These are phyloP conservation scores for Cruciata laevipes DNA, from an alignment of 257 asterid genomes.

Conservation along the genomic window DNA sequence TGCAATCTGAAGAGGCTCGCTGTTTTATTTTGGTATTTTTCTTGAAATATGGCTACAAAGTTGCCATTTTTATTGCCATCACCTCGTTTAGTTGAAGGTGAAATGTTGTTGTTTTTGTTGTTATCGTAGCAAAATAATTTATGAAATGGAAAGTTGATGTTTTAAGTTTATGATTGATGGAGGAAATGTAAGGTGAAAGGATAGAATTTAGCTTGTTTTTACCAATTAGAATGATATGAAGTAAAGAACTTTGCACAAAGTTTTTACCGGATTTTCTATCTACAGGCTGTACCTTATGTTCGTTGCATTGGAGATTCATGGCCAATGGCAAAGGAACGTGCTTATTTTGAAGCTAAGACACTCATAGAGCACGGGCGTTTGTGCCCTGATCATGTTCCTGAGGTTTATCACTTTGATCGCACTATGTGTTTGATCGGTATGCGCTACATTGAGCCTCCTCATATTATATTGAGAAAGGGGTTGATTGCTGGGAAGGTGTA, in stretches of 20 bases:
- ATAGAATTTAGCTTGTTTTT: background rate
- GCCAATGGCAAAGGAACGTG: slow-evolving; percentile 97
- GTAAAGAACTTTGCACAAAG: background rate
- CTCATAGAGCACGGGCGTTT: slow-evolving; percentile 64
- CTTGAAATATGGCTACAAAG: too few relatives aligned
- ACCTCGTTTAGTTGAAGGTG: background rate
- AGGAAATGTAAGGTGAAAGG: background rate
- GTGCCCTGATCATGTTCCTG: slow-evolving; percentile 80
- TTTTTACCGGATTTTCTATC: slow-evolving; percentile 8
- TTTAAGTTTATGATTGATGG: background rate
- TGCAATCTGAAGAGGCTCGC: background rate
- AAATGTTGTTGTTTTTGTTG: too few relatives aligned
- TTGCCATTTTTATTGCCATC: background rate
- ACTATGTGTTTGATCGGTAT: slow-evolving; percentile 86
- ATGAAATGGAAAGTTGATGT: too few relatives aligned
- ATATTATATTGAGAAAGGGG: slow-evolving; percentile 84
- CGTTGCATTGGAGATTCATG: slow-evolving; percentile 95
- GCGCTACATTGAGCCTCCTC: slow-evolving; percentile 95
- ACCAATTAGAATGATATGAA: background rate
- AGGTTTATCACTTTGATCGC: slow-evolving; percentile 88
- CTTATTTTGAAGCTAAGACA: slow-evolving; percentile 69
- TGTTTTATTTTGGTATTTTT: too few relatives aligned
- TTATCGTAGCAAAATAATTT: too few relatives aligned
- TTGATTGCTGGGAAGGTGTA: slow-evolving; percentile 77
- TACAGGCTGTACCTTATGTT: slow-evolving; percentile 89